Evolutionary conservation across 2,329 filamentous ascomycete genomes (phyloP), one percentile per base, ranked within the genome.

Genomic region (Cercospora sp.): DNA sequence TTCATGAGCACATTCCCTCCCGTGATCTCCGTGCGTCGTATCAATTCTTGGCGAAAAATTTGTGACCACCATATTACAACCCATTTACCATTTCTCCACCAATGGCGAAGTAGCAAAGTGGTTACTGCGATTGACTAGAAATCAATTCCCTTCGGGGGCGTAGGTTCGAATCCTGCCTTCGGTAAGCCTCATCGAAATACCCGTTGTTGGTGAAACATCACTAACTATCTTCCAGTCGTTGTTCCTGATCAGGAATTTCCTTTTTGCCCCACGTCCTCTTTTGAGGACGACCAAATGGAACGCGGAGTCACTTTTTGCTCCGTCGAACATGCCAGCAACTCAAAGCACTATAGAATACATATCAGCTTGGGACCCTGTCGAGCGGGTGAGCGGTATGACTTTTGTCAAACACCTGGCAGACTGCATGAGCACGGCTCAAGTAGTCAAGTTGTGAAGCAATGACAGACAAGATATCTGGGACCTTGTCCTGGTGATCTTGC

Each of bases 101-200:
- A 51, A 57, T 26, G 73, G 73, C 73, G 73, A 68, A 69, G 71
- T 75, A 73, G 73, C 72, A 70, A 73, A 75, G 73, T 69, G 69
- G 69, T 71, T 71, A 75, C 66, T 73, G 74, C 75, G 74, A 75
- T 73, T 75, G 75, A 75, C 74, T 76, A 74, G 74, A 76, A 76
- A 77, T 75, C 75, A 74, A 73, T 75, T 77, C 72, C 72, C 74
- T 75, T 75, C 73, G 75, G 73, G 66, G 68, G 74, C 73, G 69
- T 66, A 73, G 66, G 74, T 76, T 76, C 74, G 68, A 72, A 64
- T 71, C 68, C 69, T 68, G 68, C 68, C 68, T 60, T 53, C 66
- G 63, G 36, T 40, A n/a, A 40, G 36, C 13, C 12, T 40, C 13
- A 40, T 7, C 10, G 33, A 33, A 33, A 12, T 4, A 33, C 0